Percentiles rank a stretch among this genome's conserved stretches.
Evolutionary conservation across 2,329 filamentous ascomycete species (phyloP).

Genomic region (Westerdykella sp.): DNA sequence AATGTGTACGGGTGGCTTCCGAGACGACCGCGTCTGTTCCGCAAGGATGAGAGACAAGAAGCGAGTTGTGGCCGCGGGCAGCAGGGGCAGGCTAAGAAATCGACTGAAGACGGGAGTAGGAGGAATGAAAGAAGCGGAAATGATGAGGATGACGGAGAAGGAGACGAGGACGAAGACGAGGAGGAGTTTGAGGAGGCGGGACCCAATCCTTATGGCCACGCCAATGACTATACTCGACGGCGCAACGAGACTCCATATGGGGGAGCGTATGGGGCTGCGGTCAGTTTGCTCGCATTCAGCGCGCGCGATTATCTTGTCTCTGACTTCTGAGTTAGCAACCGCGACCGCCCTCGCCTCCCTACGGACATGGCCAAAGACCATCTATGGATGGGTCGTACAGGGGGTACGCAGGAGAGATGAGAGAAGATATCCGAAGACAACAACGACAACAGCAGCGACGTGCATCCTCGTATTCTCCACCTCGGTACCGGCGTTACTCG

Average conservation of each 20-base stretch:
- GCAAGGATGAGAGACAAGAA: no score
- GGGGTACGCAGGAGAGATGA: no score
- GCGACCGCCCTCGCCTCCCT: conserved; percentile 1
- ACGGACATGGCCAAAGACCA: conserved; percentile 6
- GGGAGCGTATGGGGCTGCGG: conserved; percentile 13
- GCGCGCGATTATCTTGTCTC: no score
- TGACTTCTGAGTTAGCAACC: not conserved
- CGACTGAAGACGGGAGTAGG: not conserved
- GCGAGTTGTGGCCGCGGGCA: no score
- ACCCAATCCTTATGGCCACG: not conserved
- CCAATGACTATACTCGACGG: conserved; percentile 5
- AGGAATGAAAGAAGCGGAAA: conserved; percentile 8
- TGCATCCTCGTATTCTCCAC: conserved; percentile 22
- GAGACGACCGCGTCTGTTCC: not conserved
- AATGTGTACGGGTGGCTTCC: conserved; percentile 15
- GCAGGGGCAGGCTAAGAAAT: no score
- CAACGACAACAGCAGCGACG: conserved; percentile 18
- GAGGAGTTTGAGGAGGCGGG: no score
- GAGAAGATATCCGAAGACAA: conserved; percentile 11
- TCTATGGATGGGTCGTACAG: no score
- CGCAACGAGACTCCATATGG: conserved; percentile 11
- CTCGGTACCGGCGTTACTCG: conserved; percentile 4
- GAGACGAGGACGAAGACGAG: not conserved
- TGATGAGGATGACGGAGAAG: not conserved
- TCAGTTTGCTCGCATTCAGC: conserved; percentile 4